These are phyloP conservation scores for Jasminum sambac DNA, from an alignment of 257 asterid genomes.

Conservation along the genomic window DNA sequence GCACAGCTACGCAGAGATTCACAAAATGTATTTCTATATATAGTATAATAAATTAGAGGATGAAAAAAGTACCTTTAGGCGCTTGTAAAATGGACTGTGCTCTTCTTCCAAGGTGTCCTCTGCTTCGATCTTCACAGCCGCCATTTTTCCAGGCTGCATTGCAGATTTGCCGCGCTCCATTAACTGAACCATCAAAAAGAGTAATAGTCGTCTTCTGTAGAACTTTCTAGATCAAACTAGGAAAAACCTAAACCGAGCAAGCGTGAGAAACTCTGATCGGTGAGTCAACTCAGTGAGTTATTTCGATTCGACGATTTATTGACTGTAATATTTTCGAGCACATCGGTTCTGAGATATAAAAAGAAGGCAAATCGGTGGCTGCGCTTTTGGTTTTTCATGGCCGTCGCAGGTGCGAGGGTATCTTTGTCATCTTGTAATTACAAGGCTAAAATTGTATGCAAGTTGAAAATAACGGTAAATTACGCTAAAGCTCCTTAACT, in stretches of 20 bases:
- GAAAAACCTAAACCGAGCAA: neutral
- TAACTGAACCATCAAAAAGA: conserved; percentile 40
- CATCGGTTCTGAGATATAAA: neutral
- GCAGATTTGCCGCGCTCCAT: conserved; percentile 33
- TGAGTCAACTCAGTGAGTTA: conserved; percentile 19
- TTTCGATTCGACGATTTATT: neutral
- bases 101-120: conserved; percentile 52
- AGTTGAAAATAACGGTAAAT: too few species aligned
- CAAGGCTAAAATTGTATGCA: neutral
- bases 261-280: neutral
- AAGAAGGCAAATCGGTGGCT: conserved; percentile 17
- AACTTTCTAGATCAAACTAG: neutral
- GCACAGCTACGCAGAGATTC: neutral
- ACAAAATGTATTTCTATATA: neutral
- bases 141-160: conserved; percentile 32
- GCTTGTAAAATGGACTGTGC: conserved; percentile 41
- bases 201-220: neutral
- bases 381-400: conserved; percentile 27
- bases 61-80: conserved; percentile 37
- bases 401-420: conserved; percentile 6
- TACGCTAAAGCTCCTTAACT: too few species aligned
- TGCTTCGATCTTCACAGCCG: conserved; percentile 41
- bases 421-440: neutral
- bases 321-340: neutral
- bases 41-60: neutral